Percentiles rank a stretch among this genome's conserved stretches.
phyloP scores from a whole-genome alignment of 768 basidiomycete genomes.

The Hygrophorus russula region DNA sequence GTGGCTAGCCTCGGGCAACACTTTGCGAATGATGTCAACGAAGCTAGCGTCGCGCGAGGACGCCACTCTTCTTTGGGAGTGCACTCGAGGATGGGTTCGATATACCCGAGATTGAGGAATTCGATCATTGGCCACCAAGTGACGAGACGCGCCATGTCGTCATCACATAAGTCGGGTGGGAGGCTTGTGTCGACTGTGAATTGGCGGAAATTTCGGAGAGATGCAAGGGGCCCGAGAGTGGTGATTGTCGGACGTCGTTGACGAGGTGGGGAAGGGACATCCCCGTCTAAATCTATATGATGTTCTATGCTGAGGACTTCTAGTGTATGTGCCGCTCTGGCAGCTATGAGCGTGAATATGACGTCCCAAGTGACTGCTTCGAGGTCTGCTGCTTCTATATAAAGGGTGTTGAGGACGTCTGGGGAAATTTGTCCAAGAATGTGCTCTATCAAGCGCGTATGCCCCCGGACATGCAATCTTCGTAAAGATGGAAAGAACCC shows the following conservation, averaged over 20 bases:
- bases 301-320: conserved; percentile 31
- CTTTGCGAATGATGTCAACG: conserved; percentile 13
- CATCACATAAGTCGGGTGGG: conserved; percentile 26
- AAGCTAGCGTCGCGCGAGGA: conserved; percentile 17
- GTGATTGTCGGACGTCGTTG: conserved; percentile 15
- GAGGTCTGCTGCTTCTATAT: conserved; percentile 25
- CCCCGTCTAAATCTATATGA: conserved; percentile 24
- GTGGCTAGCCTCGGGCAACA: conserved; percentile 15
- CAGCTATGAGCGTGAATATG: conserved; percentile 20
- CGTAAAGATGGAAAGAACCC: conserved; percentile 24
- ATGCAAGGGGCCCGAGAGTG: conserved; percentile 23
- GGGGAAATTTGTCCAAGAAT: conserved; percentile 23
- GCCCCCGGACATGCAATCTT: conserved; percentile 29
- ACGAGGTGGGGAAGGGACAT: conserved; percentile 10
- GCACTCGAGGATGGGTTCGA: conserved; percentile 13
- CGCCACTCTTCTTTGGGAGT: conserved; percentile 8
- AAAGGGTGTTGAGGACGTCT: conserved; percentile 21
- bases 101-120: conserved; percentile 28
- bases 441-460: conserved; percentile 20
- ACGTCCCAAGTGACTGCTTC: conserved; percentile 21
- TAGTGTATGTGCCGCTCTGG: conserved; percentile 19
- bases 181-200: conserved; percentile 29
- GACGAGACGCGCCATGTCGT: conserved; percentile 24
- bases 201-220: conserved; percentile 20
- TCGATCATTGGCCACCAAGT: conserved; percentile 35